phyloP scores from a whole-genome alignment of 331 rosid species.

The Stylosanthes scabra region DNA sequence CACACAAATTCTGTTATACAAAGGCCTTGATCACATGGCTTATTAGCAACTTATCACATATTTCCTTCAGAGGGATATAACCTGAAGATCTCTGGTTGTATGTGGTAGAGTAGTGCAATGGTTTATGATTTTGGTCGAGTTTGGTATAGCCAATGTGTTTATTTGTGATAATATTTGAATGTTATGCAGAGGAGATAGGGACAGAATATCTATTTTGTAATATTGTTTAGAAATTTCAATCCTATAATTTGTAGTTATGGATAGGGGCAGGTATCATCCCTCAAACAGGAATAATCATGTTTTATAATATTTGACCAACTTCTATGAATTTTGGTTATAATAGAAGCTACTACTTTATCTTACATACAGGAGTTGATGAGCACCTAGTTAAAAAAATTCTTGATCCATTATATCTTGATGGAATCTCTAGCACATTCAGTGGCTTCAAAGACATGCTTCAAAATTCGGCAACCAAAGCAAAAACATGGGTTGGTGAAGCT shows the following conservation, averaged over 20 bases:
- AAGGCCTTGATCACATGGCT: conserved; percentile 3
- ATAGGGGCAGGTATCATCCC: conserved; percentile 71
- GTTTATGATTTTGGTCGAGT: conserved; percentile 12
- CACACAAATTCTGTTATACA: conserved; percentile 22
- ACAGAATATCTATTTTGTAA: conserved; percentile 16
- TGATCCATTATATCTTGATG: conserved; percentile 70
- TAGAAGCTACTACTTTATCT: conserved; percentile 9
- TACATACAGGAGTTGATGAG: conserved; percentile 68
- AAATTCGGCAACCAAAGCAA: conserved; percentile 55
- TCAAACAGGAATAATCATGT: neutral
- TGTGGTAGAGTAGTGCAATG: conserved; percentile 7
- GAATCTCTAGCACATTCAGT: conserved; percentile 56
- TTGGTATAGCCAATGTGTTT: conserved; percentile 22
- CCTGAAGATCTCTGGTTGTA: conserved; percentile 28
- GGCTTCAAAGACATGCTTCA: conserved; percentile 56
- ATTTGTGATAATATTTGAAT: neutral
- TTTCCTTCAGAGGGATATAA: neutral
- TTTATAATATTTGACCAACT: neutral
- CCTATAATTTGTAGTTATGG: neutral
- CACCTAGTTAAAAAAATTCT: conserved; percentile 72
- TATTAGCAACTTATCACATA: conserved; percentile 1
- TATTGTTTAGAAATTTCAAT: neutral
- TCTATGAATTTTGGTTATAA: conserved; percentile 7
- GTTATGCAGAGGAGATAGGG: neutral
- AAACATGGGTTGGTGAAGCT: conserved; percentile 96